These are phyloP conservation scores for Rosa chinensis DNA, from an alignment of 306 rosid species.

Conservation along the genomic window DNA sequence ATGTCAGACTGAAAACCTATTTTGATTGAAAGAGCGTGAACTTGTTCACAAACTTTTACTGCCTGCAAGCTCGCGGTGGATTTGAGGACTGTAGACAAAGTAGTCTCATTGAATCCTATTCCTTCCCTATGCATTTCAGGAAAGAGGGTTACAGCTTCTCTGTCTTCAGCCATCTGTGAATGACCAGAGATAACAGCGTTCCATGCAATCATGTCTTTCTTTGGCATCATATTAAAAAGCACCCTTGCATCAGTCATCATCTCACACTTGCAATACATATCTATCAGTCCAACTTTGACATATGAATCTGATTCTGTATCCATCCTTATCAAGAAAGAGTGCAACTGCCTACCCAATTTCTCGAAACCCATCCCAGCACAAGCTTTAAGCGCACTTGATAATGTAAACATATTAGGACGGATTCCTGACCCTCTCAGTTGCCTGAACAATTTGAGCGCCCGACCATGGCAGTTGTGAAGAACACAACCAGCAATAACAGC, in stretches of 20 bases:
- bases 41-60: slow-evolving; percentile 52
- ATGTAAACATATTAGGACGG: slow-evolving; percentile 63
- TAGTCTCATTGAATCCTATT: slow-evolving; percentile 69
- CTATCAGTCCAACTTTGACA: slow-evolving; percentile 69
- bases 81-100: slow-evolving; percentile 75
- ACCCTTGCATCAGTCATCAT: slow-evolving; percentile 67
- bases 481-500: slow-evolving; percentile 90
- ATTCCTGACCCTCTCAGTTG: slow-evolving; percentile 52
- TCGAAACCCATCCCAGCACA: slow-evolving; percentile 56
- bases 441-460: slow-evolving; percentile 47
- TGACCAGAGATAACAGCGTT: slow-evolving; percentile 81
- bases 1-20: slow-evolving; percentile 64
- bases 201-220: slow-evolving; percentile 60
- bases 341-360: slow-evolving; percentile 77
- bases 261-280: slow-evolving; percentile 78
- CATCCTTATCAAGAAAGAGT: slow-evolving; percentile 63
- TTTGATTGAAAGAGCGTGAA: slow-evolving; percentile 69
- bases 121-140: slow-evolving; percentile 48
- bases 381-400: slow-evolving; percentile 79
- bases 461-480: slow-evolving; percentile 43
- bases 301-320: slow-evolving; percentile 57
- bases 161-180: slow-evolving; percentile 60
- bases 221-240: slow-evolving; percentile 55
- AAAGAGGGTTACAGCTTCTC: slow-evolving; percentile 58
- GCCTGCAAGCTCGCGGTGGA: slow-evolving; percentile 65